Conservation (phyloP, 1,284 basidiomycete genomes). For the Boletellus deceptivus region DNA sequence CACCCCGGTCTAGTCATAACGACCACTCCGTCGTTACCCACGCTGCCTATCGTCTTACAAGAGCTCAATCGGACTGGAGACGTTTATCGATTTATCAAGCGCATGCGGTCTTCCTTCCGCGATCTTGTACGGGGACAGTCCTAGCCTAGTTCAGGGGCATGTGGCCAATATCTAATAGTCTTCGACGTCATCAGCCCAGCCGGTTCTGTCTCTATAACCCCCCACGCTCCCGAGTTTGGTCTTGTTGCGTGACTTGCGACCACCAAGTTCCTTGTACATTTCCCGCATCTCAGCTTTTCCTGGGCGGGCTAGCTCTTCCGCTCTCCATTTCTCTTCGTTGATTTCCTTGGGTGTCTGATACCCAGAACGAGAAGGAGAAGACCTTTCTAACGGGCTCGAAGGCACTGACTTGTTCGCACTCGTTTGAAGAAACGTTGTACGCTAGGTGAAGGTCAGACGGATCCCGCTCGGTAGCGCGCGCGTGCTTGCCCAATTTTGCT, state of each 20-base stretch:
- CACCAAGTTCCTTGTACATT: slow-evolving; percentile 86
- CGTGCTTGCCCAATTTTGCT: slow-evolving; percentile 72
- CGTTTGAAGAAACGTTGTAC: slow-evolving; percentile 54
- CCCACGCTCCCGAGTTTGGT: slow-evolving; percentile 59
- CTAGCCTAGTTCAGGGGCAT: background rate
- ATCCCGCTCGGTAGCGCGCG: background rate
- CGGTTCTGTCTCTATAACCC: slow-evolving; percentile 63
- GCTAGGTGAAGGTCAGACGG: slow-evolving; percentile 38
- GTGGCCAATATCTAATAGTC: slow-evolving; percentile 14
- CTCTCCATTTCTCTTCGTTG: slow-evolving; percentile 71
- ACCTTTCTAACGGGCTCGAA: slow-evolving; percentile 43
- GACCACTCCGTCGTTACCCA: slow-evolving; percentile 61
- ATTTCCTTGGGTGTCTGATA: slow-evolving; percentile 76
- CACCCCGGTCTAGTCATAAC: slow-evolving; percentile 53
- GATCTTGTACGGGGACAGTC: slow-evolving; percentile 14
- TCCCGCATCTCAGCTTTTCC: slow-evolving; percentile 82
- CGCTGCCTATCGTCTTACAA: slow-evolving; percentile 61
- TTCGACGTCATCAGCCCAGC: slow-evolving; percentile 51
- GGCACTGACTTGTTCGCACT: slow-evolving; percentile 44
- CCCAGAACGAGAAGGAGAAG: slow-evolving; percentile 59
- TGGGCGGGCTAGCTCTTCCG: slow-evolving; percentile 55
- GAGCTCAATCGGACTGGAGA: slow-evolving; percentile 62
- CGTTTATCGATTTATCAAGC: slow-evolving; percentile 60
- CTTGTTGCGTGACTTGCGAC: slow-evolving; percentile 74
- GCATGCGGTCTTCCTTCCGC: slow-evolving; percentile 47